Base-by-base conservation (phyloP, 179 eudicot species). In the Amaranthus tricolor region DNA sequence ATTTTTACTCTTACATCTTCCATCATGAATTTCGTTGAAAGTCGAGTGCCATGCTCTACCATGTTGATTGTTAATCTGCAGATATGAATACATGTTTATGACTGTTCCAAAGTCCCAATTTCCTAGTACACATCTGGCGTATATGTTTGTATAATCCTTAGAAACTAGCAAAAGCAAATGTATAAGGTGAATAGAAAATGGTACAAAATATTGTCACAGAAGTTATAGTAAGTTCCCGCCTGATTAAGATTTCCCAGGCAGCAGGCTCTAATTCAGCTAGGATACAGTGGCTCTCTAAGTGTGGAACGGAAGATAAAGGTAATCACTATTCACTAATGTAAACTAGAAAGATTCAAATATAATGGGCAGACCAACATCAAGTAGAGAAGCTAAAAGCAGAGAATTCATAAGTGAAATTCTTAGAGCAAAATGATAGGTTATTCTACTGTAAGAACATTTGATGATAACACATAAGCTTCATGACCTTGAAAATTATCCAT, bases 1-100 rank as follows among this genome's bases (percentile, higher is more conserved):
- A 10, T 47, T 54, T 14, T 7, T 47, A 19, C 55, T 17, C 19
- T 10, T 85, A 91, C 94, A 80, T 77, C 70, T 48, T 74, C 76
- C 74, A 81, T 86, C 85, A 77, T 85, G 83, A 93, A 90, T 68
- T 91, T 91, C 80, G 74, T 86, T 77, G 51, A 69, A 63, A 75
- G n/a, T 47, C 77, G 81, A 51, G 80, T 55, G 67, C 79, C 85
- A 68, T 67, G 68, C 66, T 49, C 78, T 67, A 84, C 93, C 96
- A 91, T 91, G 82, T 31, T 45, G 77, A 61, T 57, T 57, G 24
- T 49, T 63, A 21, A 58, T 52, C 82, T 77, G 84, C 74, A 76
- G 11, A 19, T 68, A 66, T 47, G 12, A 20, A 63, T 76, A 40
- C 64, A 52, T 5, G 51, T 48, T 66, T 48, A 49, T 43, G n/a